Percentiles rank a stretch among this genome's conserved stretches.
These are phyloP conservation scores for Peronospora belbahrii DNA, from an alignment of 352 stramenopile genomes.

Conservation along the genomic window DNA sequence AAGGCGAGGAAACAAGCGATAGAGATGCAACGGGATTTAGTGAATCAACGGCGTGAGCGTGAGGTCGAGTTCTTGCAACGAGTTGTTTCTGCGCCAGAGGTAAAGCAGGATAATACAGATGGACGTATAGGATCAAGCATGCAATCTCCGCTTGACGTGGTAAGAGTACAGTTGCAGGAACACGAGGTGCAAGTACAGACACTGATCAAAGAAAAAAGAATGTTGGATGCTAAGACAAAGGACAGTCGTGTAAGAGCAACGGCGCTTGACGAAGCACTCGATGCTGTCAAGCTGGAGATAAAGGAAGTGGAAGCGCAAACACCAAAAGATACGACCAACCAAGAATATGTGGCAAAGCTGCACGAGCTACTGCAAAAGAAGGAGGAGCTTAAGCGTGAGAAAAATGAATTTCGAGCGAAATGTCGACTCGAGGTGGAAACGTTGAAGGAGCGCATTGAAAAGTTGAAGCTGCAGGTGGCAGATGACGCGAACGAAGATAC, in stretches of 20 bases:
- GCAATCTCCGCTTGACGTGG: conserved; percentile 9
- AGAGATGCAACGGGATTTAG: conserved; percentile 36
- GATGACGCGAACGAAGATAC: conserved; percentile 40
- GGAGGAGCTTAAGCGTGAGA: conserved; percentile 45
- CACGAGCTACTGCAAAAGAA: conserved; percentile 38
- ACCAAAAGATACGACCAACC: conserved; percentile 16
- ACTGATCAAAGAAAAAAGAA: conserved; percentile 43
- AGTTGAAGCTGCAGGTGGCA: conserved; percentile 32
- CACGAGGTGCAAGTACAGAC: conserved; percentile 29
- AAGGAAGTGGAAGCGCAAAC: conserved; percentile 30
- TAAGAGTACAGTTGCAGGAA: conserved; percentile 22
- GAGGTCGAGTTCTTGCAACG: conserved; percentile 45
- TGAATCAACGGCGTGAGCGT: conserved; percentile 34
- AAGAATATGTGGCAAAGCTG: conserved; percentile 26
- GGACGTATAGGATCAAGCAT: conserved; percentile 4
- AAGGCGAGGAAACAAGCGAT: conserved; percentile 41
- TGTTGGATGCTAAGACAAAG: conserved; percentile 26
- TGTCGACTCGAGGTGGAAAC: conserved; percentile 38
- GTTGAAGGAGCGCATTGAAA: conserved; percentile 32
- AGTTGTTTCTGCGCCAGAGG: conserved; percentile 36
- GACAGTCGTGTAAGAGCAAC: conserved; percentile 18
- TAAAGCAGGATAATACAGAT: conserved; percentile 6
- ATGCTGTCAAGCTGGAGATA: conserved; percentile 34
- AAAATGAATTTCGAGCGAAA: conserved; percentile 35
- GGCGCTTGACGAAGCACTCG: conserved; percentile 26